Conservation (phyloP, 2,329 filamentous ascomycete genomes). For the Sporothrix mexicana region DNA sequence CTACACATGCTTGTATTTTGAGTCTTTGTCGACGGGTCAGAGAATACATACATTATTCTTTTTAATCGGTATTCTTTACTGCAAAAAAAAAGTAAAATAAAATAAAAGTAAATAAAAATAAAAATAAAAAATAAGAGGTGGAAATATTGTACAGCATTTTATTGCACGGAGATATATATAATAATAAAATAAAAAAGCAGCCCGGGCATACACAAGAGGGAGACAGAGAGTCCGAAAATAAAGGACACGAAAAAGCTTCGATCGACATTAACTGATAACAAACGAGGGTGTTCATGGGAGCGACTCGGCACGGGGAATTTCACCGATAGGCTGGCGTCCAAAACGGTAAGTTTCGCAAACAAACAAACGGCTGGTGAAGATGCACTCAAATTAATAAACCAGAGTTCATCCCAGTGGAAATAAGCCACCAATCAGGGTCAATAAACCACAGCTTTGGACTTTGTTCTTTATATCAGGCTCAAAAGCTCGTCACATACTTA, state of each 20-base stretch:
- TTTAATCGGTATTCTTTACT: too few relatives aligned
- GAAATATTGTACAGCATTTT: too few relatives aligned
- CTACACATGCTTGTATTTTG: too few relatives aligned
- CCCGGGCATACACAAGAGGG: neutral
- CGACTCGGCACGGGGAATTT: neutral
- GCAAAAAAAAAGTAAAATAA: too few relatives aligned
- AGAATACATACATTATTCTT: too few relatives aligned
- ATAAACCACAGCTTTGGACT: neutral
- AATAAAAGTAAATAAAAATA: neutral
- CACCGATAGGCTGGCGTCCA: neutral
- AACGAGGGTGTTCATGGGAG: neutral
- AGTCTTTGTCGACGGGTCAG: too few relatives aligned
- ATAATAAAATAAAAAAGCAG: neutral
- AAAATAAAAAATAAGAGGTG: too few relatives aligned
- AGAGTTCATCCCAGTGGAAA: neutral
- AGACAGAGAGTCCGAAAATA: neutral
- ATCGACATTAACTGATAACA: neutral
- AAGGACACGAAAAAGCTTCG: neutral
- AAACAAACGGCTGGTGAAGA: neutral
- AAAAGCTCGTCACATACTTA: neutral
- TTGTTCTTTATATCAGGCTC: neutral
- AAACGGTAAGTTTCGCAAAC: neutral
- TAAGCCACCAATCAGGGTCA: slow-evolving; percentile 18
- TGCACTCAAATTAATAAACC: neutral
- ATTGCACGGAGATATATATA: too few relatives aligned